These are phyloP conservation scores for Rhizopus microsporus DNA, from an alignment of 371 early-diverging fungal genomes.

Conservation along the genomic window DNA sequence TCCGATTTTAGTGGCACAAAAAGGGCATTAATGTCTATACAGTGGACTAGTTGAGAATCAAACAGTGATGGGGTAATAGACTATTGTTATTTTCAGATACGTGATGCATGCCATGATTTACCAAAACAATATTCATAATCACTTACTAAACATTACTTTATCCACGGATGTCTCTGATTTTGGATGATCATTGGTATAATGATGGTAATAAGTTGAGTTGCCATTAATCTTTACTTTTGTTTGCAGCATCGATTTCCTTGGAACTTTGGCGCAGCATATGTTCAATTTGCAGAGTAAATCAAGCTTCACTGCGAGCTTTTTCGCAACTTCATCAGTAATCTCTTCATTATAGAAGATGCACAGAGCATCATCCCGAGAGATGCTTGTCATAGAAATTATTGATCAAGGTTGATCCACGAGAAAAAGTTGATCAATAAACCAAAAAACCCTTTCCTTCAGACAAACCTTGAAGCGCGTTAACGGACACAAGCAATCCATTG, in stretches of 20 bases:
- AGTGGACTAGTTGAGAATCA: too few species aligned
- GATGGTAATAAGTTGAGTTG: constrained; percentile 3
- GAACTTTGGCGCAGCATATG: constrained; percentile 10
- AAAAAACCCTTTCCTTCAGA: too few species aligned
- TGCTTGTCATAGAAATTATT: constrained; percentile 1
- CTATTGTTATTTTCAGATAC: background rate
- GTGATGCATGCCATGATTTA: constrained; percentile 1
- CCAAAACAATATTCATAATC: constrained; percentile 10
- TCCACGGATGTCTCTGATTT: constrained; percentile 3
- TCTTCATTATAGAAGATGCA: constrained; percentile 2
- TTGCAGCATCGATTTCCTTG: constrained; percentile 12
- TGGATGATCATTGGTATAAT: constrained; percentile 3
- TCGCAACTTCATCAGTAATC: constrained; percentile 3
- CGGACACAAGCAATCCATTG: too few species aligned
- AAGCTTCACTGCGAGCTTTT: background rate
- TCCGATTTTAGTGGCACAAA: constrained; percentile 2
- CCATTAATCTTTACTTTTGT: constrained; percentile 14
- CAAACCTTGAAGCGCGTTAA: too few species aligned
- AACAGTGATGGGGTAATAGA: too few species aligned
- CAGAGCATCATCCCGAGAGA: constrained; percentile 3
- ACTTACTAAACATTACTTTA: constrained; percentile 9
- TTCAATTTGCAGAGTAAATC: constrained; percentile 7
- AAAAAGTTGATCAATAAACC: background rate
- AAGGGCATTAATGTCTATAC: background rate
- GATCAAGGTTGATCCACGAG: constrained; percentile 4